Evolutionary conservation across 768 basidiomycete genomes (phyloP).

Genomic region (Lyophyllum decastes): DNA sequence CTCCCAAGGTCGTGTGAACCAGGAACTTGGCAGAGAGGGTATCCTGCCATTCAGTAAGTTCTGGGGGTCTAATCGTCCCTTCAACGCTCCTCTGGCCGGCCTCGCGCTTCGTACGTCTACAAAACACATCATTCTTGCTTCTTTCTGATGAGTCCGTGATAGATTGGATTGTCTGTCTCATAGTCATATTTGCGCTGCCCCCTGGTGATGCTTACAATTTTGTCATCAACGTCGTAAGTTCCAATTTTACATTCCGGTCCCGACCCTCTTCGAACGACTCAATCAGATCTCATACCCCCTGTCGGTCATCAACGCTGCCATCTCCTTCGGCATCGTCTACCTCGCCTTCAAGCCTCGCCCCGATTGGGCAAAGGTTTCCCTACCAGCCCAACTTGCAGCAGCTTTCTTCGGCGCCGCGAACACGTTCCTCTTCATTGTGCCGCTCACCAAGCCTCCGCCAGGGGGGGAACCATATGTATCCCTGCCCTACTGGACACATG

Average conservation of each 20-base stretch:
- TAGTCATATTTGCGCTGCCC: constrained; percentile 44
- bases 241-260: background rate
- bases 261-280: background rate
- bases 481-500: constrained; percentile 60
- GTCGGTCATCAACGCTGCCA: constrained; percentile 49
- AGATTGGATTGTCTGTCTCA: constrained; percentile 38
- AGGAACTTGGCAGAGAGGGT: constrained; percentile 65
- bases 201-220: constrained; percentile 71
- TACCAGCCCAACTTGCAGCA: constrained; percentile 23
- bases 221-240: constrained; percentile 54
- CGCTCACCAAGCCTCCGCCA: constrained; percentile 50
- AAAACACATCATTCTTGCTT: constrained; percentile 17
- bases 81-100: constrained; percentile 59
- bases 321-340: constrained; percentile 54
- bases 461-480: constrained; percentile 47
- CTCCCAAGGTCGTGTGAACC: constrained; percentile 48
- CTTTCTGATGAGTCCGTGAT: background rate
- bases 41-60: constrained; percentile 60
- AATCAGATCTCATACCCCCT: constrained; percentile 45
- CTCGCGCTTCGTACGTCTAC: constrained; percentile 50
- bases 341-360: constrained; percentile 26
- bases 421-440: constrained; percentile 56
- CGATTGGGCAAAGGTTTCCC: constrained; percentile 24
- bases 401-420: constrained; percentile 60
- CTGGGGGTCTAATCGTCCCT: constrained; percentile 64